These are phyloP conservation scores for Myxozyma nipponensis DNA, from an alignment of 805 yeast genomes.

Conservation along the genomic window DNA sequence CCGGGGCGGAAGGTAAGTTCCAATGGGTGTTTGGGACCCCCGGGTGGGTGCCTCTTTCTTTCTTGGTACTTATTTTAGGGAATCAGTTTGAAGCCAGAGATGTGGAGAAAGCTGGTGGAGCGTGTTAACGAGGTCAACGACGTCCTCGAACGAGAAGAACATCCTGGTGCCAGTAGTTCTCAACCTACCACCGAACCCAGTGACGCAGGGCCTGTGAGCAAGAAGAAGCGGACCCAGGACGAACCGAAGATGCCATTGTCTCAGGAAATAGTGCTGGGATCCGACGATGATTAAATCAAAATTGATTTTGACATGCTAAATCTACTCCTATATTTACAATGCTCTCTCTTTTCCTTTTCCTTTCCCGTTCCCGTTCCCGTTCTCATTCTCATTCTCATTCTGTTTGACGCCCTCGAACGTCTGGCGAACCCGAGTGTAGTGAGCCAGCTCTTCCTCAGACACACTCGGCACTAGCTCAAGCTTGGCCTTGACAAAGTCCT, in stretches of 20 bases:
- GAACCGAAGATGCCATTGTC: too few relatives aligned
- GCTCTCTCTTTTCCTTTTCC: conserved; percentile 5
- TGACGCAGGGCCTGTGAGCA: too few relatives aligned
- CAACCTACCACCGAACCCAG: neutral
- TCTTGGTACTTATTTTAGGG: conserved; percentile 32
- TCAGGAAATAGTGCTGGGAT: too few relatives aligned
- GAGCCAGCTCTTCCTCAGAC: conserved; percentile 78
- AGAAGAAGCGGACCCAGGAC: too few relatives aligned
- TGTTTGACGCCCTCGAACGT: conserved; percentile 62
- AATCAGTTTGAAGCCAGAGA: conserved; percentile 32
- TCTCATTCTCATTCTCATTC: neutral
- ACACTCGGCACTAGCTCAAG: conserved; percentile 76
- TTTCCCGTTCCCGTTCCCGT: neutral
- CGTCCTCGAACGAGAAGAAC: conserved; percentile 26
- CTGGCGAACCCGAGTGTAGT: conserved; percentile 72
- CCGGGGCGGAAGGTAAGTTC: conserved; percentile 74
- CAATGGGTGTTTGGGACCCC: too few relatives aligned
- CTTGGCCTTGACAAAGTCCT: conserved; percentile 76
- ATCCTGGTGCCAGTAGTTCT: neutral
- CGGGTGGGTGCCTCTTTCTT: too few relatives aligned
- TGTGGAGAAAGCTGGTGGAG: conserved; percentile 30
- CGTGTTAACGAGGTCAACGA: conserved; percentile 25
- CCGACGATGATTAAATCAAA: too few relatives aligned
- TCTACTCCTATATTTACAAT: neutral
- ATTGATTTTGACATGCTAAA: too few relatives aligned